A percentile compares a stretch with the other conserved stretches of the same genome.
Conservation (phyloP, 106 monocot genomes). For the Iris macrosiphon region DNA sequence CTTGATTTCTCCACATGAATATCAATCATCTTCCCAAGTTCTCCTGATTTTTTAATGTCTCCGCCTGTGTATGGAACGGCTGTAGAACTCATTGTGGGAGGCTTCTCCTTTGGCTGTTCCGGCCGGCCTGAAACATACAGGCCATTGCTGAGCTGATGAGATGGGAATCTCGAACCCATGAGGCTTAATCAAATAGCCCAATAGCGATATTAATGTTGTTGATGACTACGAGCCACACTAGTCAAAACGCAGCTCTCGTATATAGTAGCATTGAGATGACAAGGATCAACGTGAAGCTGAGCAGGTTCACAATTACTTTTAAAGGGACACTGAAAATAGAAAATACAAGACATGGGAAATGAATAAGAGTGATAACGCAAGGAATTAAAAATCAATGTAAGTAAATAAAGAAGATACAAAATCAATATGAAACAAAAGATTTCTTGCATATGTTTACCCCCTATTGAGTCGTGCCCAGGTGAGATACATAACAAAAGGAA, state of each 20-base stretch:
- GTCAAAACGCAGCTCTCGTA: neutral
- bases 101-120: constrained; percentile 78
- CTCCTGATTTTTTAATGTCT: constrained; percentile 62
- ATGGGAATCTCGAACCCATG: constrained; percentile 82
- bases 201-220: neutral
- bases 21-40: constrained; percentile 85
- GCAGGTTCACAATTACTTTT: constrained; percentile 2
- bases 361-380: neutral
- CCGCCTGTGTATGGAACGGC: constrained; percentile 77
- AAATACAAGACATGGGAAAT: too few species aligned
- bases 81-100: constrained; percentile 40
- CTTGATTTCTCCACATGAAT: constrained; percentile 56
- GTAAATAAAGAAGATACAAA: neutral
- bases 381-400: neutral
- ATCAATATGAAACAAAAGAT: neutral
- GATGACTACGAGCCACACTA: neutral
- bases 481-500: too few species aligned
- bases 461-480: too few species aligned
- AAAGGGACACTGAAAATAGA: neutral
- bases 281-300: neutral
- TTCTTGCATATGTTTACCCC: too few species aligned
- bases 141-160: constrained; percentile 90
- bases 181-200: constrained; percentile 3
- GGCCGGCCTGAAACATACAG: constrained; percentile 87
- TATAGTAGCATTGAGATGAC: too few species aligned